These are phyloP conservation scores for Pyrus hybrid DNA, from an alignment of 331 rosid genomes.

Conservation along the genomic window DNA sequence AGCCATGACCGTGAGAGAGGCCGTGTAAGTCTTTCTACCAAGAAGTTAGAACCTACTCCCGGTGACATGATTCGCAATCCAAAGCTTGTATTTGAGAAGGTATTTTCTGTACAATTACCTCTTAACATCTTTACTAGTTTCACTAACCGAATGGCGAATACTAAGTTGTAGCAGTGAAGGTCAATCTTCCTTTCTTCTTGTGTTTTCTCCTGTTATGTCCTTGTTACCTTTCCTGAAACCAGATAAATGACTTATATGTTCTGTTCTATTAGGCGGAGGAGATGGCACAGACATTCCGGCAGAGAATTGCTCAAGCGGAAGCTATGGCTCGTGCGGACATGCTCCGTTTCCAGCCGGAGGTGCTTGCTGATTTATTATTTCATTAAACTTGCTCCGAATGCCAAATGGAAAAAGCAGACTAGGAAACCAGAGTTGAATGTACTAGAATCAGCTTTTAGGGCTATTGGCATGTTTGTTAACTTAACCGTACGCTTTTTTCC, in stretches of 20 bases:
- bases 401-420: background rate
- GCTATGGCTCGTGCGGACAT: conserved; percentile 97
- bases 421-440: too few species aligned
- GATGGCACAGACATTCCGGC: conserved; percentile 94
- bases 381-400: background rate
- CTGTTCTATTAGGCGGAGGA: conserved; percentile 73
- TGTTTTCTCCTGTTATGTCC: background rate
- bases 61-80: conserved; percentile 99
- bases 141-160: background rate
- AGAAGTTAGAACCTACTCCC: conserved; percentile 94
- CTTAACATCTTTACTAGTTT: background rate
- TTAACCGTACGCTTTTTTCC: background rate
- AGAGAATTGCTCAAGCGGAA: conserved; percentile 97
- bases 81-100: conserved; percentile 92
- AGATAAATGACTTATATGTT: conserved; percentile 2
- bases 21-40: conserved; percentile 91
- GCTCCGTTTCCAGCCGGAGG: conserved; percentile 95
- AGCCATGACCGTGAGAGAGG: conserved; percentile 96
- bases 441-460: too few species aligned
- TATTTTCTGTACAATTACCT: conserved; percentile 22
- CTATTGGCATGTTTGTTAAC: background rate
- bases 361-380: conserved; percentile 26
- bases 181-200: background rate
- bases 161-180: background rate
- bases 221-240: background rate